phyloP scores from a whole-genome alignment of 805 yeast genomes.

The Metschnikowia shivogae region DNA sequence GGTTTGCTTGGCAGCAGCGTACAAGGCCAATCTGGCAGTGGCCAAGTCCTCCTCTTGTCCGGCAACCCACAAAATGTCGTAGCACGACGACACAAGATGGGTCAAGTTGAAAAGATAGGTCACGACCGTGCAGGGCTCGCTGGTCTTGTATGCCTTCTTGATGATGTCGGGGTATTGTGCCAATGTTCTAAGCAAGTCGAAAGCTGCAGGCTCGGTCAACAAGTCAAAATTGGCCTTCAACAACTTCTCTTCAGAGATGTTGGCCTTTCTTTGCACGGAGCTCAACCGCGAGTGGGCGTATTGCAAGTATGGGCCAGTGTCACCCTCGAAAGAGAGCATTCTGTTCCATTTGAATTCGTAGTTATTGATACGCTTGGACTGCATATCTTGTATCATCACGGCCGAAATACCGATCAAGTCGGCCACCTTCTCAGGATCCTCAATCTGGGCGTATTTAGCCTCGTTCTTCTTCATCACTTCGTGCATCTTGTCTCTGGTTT shows the following conservation, averaged over 20 bases:
- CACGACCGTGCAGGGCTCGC: conserved; percentile 91
- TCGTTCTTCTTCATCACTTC: conserved; percentile 93
- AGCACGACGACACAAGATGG: conserved; percentile 93
- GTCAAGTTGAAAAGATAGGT: conserved; percentile 89
- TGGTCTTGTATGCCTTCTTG: conserved; percentile 74
- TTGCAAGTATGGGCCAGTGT: conserved; percentile 97
- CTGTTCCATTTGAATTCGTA: conserved; percentile 97
- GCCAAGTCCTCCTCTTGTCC: conserved; percentile 89
- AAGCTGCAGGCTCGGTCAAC: conserved; percentile 68
- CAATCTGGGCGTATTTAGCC: conserved; percentile 86
- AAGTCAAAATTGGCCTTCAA: conserved; percentile 53
- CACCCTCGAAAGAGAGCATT: conserved; percentile 98
- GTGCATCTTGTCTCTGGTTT: conserved; percentile 90
- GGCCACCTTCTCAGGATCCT: conserved; percentile 90
- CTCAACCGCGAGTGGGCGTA: conserved; percentile 97
- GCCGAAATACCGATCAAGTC: conserved; percentile 96
- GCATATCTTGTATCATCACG: conserved; percentile 99
- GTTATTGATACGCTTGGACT: conserved; percentile 92
- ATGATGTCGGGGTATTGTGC: conserved; percentile 90
- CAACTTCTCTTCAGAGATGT: conserved; percentile 38
- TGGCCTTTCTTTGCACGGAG: conserved; percentile 86
- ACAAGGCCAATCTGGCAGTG: conserved; percentile 85
- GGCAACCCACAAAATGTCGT: conserved; percentile 93
- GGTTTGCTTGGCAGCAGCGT: conserved; percentile 85
- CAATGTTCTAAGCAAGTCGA: conserved; percentile 65